Evolutionary conservation across 2,329 filamentous ascomycete species (phyloP).

Genomic region (Colletotrichum orbiculare): DNA sequence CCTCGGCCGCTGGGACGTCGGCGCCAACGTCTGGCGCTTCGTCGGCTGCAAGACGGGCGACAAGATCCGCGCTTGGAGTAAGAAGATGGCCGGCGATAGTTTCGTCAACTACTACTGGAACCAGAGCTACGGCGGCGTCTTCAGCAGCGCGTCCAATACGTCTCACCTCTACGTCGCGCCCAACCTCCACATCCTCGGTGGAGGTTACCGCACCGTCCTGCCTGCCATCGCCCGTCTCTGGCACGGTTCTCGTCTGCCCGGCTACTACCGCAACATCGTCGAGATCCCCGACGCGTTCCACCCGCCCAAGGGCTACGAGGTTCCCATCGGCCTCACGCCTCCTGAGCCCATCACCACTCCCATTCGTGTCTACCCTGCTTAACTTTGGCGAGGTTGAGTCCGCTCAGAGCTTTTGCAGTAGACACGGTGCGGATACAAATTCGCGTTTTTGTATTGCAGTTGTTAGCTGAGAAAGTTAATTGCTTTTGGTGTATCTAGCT

Average conservation of each 20-base stretch:
- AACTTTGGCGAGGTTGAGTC: too few species aligned
- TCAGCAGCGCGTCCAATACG: constrained; percentile 46
- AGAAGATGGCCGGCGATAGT: constrained; percentile 47
- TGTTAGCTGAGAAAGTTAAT: too few species aligned
- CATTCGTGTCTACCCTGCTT: constrained; percentile 7
- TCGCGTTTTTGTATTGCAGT: too few species aligned
- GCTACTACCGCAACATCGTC: constrained; percentile 54
- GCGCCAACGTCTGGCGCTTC: constrained; percentile 74
- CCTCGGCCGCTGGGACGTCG: constrained; percentile 77
- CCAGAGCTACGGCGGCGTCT: constrained; percentile 62
- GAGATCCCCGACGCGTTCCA: constrained; percentile 57
- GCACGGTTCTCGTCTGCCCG: constrained; percentile 48
- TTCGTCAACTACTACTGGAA: constrained; percentile 58
- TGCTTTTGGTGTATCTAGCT: too few species aligned
- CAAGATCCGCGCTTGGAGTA: constrained; percentile 51
- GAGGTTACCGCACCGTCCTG: constrained; percentile 48
- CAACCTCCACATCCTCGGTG: constrained; percentile 49
- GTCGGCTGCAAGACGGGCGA: constrained; percentile 73
- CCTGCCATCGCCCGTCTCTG: constrained; percentile 51
- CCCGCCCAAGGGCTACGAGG: constrained; percentile 52
- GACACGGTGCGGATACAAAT: too few species aligned
- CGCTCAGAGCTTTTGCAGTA: too few species aligned
- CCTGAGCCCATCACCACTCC: constrained; percentile 9
- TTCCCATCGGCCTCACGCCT: constrained; percentile 8
- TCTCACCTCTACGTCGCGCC: constrained; percentile 49